phyloP scores from a whole-genome alignment of 306 rosid genomes.

The Boehmeria nivea region DNA sequence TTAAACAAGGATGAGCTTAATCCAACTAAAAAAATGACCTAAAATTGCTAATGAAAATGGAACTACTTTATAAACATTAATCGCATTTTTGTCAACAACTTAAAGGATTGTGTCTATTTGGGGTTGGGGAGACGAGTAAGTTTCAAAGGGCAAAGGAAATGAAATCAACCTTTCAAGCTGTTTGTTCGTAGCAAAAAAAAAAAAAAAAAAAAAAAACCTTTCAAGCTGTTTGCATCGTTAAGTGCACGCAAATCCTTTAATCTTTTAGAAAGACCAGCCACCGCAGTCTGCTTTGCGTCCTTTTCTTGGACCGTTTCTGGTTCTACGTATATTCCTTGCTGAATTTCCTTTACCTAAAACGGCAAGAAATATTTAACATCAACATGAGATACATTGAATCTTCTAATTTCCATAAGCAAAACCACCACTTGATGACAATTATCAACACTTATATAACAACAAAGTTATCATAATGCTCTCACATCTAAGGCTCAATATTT shows the following conservation, averaged over 20 bases:
- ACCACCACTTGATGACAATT: neutral
- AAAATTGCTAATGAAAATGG: no score
- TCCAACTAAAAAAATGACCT: no score
- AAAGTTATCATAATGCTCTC: no score
- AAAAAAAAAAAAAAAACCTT: conserved; percentile 42
- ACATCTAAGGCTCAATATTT: neutral
- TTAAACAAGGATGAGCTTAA: no score
- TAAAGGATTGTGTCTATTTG: no score
- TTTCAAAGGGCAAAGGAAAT: no score
- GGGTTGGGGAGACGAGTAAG: no score
- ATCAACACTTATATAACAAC: no score
- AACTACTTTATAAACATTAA: no score
- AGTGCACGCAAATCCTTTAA: conserved; percentile 71
- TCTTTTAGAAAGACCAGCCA: conserved; percentile 88
- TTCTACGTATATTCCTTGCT: conserved; percentile 60
- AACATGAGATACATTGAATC: neutral
- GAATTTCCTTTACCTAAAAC: conserved; percentile 79
- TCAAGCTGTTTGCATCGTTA: conserved; percentile 83
- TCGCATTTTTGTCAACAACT: no score
- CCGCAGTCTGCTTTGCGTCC: conserved; percentile 73
- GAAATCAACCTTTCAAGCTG: no score
- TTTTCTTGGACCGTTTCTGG: conserved; percentile 54
- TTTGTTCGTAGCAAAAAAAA: no score
- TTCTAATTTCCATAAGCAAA: neutral
- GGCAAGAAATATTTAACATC: conserved; percentile 18